Conservation (phyloP, 108 stramenopile genomes). For the Nannochloropsis gaditana region DNA sequence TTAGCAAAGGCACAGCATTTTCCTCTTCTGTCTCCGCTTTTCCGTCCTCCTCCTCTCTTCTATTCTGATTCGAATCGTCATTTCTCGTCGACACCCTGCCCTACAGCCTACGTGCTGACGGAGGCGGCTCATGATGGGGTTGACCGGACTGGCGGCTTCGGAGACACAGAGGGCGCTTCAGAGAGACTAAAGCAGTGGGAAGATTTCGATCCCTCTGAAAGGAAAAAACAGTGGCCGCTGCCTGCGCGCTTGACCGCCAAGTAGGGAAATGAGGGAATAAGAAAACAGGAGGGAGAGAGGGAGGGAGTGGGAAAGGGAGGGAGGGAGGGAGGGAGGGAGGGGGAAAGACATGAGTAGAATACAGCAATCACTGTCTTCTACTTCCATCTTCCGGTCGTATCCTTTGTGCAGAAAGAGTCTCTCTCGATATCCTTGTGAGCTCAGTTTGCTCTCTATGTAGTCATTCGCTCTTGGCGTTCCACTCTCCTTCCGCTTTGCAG, state of each 20-base stretch:
- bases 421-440: too few relatives aligned
- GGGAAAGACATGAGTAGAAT: not conserved
- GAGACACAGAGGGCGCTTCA: too few relatives aligned
- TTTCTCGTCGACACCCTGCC: not conserved
- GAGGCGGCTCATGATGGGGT: not conserved
- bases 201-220: not conserved
- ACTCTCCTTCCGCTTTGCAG: not conserved
- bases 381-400: not conserved
- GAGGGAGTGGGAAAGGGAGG: not conserved
- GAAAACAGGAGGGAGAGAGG: not conserved
- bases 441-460: too few relatives aligned
- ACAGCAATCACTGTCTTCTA: not conserved
- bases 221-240: not conserved
- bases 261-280: not conserved
- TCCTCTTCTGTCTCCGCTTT: not conserved
- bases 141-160: not conserved
- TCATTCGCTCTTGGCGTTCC: not conserved
- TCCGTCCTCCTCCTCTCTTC: not conserved
- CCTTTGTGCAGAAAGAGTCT: not conserved
- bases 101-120: not conserved
- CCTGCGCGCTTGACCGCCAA: not conserved
- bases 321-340: not conserved
- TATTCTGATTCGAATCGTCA: not conserved
- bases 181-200: too few relatives aligned
- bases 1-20: too few relatives aligned